Evolutionary conservation across 1,284 basidiomycete species (phyloP).

Genomic region (Inonotus hispidus): DNA sequence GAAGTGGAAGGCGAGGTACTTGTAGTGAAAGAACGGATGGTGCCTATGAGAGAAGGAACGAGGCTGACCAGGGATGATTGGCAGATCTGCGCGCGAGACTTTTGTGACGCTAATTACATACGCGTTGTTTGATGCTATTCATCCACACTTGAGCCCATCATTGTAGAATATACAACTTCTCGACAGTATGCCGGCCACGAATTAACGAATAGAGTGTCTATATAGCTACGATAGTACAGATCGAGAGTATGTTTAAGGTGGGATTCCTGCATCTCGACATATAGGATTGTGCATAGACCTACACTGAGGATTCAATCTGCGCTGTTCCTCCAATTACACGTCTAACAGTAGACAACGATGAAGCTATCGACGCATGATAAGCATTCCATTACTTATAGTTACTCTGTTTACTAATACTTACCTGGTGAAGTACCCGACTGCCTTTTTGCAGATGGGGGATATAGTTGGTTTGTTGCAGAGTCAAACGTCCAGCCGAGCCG

Average conservation of each 20-base stretch:
- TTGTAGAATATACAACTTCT: no score
- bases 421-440: background rate
- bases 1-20: no score
- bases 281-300: background rate
- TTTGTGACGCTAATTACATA: background rate
- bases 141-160: no score
- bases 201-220: no score
- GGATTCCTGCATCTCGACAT: no score
- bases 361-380: background rate
- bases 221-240: no score
- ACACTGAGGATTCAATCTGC: background rate
- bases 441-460: background rate
- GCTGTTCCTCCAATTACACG: background rate
- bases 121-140: background rate
- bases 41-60: background rate
- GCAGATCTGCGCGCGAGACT: background rate
- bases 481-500: slow-evolving; percentile 49
- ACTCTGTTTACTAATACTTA: background rate
- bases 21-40: background rate
- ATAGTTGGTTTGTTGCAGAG: slow-evolving; percentile 33
- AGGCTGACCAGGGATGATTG: background rate
- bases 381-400: background rate
- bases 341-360: background rate
- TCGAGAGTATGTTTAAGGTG: no score
- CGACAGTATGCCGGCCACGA: no score